Evolutionary conservation across 192 early-diverging fungal genomes (phyloP), one percentile per base, ranked within the genome.

Genomic region (Mortierella alpina): DNA sequence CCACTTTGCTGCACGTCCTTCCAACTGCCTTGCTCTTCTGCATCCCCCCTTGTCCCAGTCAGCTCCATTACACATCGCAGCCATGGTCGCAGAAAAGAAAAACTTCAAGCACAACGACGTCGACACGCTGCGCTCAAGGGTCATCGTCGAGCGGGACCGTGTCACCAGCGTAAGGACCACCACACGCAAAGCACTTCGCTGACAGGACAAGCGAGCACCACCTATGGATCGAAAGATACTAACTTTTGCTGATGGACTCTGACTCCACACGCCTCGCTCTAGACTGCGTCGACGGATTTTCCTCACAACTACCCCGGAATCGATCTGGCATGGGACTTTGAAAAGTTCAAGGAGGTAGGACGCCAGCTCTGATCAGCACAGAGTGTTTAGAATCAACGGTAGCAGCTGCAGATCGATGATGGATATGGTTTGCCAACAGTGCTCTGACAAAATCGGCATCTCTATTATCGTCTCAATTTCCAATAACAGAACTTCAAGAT

Each of bases 211-310:
- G 41, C 18, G 7, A n/a, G 23, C 9, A 51, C 14, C 23, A 14
- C 50, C n/a, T n/a, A n/a, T 49, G 40, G 42, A 11, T n/a, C 52
- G 70, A 15, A 14, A 20, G 11, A 44, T 7, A 14, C 11, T 20
- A 14, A 47, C 10, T 20, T 63, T 23, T 59, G 55, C 63, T 41
- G 31, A 31, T 31, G 31, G 31, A 31, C 31, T 31, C 3, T 31
- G 31, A 31, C 31, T 31, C 31, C 31, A 31, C 31, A 31, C 31
- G 31, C 31, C 58, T 63, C n/a, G 47, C 53, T 51, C 12, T 81
- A 95, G 94, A 88, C 91, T 5, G 92, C 92, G n/a, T 89, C 89
- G 10, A 93, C 87, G 44, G 94, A 96, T 45, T 95, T 89, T 77
- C 95, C 94, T 31, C 86, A 88, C 56, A 90, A 89, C 54, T 92